phyloP scores from a whole-genome alignment of 2,329 filamentous ascomycete species.

The Fusarium veterinarium region DNA sequence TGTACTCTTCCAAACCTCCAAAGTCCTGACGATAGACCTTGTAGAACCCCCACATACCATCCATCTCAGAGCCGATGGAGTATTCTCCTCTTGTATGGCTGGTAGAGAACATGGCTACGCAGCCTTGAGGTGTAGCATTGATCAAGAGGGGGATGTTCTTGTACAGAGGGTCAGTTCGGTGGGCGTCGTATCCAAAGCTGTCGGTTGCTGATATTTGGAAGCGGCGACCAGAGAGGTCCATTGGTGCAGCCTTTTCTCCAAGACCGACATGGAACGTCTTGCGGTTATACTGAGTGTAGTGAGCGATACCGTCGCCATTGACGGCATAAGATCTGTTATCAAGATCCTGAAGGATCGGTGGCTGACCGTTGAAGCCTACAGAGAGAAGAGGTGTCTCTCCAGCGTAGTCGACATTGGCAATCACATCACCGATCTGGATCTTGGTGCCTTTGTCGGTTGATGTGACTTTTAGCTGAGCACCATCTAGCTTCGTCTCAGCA shows the following conservation, averaged over 20 bases:
- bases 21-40: constrained; percentile 80
- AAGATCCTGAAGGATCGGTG: constrained; percentile 71
- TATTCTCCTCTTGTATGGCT: constrained; percentile 73
- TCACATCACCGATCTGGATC: constrained; percentile 61
- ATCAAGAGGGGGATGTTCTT: constrained; percentile 81
- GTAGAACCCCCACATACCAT: constrained; percentile 80
- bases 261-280: constrained; percentile 75
- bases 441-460: constrained; percentile 50
- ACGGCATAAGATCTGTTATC: constrained; percentile 73
- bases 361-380: constrained; percentile 60
- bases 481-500: constrained; percentile 51
- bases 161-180: constrained; percentile 78
- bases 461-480: constrained; percentile 47
- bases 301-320: constrained; percentile 70
- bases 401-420: constrained; percentile 69
- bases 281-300: constrained; percentile 72
- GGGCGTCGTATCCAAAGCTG: constrained; percentile 78
- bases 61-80: constrained; percentile 77
- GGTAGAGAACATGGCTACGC: constrained; percentile 75
- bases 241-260: constrained; percentile 78
- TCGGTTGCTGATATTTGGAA: constrained; percentile 77
- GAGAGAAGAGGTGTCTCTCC: constrained; percentile 66
- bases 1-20: constrained; percentile 77
- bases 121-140: constrained; percentile 72
- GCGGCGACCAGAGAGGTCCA: constrained; percentile 75